phyloP scores from a whole-genome alignment of 106 monocot genomes.

The Acanthochlamys bracteata region DNA sequence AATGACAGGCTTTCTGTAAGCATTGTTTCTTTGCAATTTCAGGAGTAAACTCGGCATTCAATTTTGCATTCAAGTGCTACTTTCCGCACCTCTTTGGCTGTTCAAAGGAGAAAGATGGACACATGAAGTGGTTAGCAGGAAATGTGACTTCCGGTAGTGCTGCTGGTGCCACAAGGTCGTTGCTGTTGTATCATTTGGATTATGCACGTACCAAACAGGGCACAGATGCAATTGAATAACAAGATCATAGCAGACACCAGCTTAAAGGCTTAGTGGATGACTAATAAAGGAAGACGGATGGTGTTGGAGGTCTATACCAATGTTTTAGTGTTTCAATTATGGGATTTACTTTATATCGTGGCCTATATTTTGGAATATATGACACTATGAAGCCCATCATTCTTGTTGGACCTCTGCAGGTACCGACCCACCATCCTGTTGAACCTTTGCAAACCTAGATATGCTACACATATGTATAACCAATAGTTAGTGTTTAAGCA shows the following conservation, averaged over 20 bases:
- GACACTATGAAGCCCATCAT: constrained; percentile 81
- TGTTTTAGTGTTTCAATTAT: constrained; percentile 82
- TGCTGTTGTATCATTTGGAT: constrained; percentile 83
- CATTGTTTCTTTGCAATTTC: background rate
- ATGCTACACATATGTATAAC: background rate
- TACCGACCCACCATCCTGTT: constrained; percentile 15
- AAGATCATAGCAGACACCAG: constrained; percentile 37
- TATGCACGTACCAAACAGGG: constrained; percentile 76
- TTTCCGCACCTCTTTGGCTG: constrained; percentile 59
- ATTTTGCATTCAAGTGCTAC: constrained; percentile 94
- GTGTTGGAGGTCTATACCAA: constrained; percentile 73
- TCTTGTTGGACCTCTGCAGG: constrained; percentile 78
- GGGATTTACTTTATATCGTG: constrained; percentile 88
- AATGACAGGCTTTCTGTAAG: background rate
- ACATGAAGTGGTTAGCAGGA: constrained; percentile 60
- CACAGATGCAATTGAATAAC: constrained; percentile 71
- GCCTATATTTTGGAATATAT: constrained; percentile 91
- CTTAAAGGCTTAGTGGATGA: constrained; percentile 77
- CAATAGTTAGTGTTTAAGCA: background rate
- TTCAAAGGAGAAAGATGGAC: constrained; percentile 71
- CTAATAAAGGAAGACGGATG: constrained; percentile 90
- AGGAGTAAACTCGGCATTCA: constrained; percentile 40
- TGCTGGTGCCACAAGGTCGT: constrained; percentile 80
- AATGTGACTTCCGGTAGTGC: constrained; percentile 89
- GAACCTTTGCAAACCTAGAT: background rate